phyloP scores from a whole-genome alignment of 257 asterid genomes.

The Solanum ahanhuiri region DNA sequence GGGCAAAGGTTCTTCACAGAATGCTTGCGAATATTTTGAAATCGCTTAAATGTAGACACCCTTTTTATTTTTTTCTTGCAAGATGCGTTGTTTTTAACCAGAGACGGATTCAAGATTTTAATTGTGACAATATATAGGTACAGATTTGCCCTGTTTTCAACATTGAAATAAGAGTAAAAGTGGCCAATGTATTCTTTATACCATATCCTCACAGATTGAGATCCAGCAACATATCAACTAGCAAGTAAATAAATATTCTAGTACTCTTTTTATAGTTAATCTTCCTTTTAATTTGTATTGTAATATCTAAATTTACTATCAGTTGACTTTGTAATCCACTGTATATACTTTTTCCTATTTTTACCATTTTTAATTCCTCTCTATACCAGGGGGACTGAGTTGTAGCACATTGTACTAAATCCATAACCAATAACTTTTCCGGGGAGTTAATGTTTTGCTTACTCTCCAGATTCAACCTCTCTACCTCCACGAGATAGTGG shows the following conservation, averaged over 20 bases:
- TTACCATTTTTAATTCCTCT: background rate
- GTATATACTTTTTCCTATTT: background rate
- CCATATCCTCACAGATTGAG: background rate
- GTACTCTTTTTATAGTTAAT: background rate
- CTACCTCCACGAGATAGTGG: no score
- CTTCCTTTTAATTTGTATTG: background rate
- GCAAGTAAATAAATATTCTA: background rate
- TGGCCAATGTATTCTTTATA: background rate
- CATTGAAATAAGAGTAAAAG: background rate
- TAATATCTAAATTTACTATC: background rate
- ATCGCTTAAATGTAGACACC: conserved; percentile 14
- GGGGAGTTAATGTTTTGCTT: background rate
- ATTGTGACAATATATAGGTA: background rate
- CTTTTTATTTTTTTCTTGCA: background rate
- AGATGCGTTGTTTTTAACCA: background rate
- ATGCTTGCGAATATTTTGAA: conserved; percentile 61
- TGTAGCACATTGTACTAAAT: background rate
- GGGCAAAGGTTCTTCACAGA: conserved; percentile 11
- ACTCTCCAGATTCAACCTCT: background rate
- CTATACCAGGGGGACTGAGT: background rate
- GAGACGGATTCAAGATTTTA: background rate
- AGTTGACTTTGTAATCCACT: background rate
- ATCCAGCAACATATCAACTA: background rate
- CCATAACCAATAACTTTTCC: background rate
- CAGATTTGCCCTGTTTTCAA: background rate